Percentiles rank a stretch among this genome's conserved stretches.
Conservation (phyloP, 805 yeast genomes). For the Yamadazyma ubonensis region DNA sequence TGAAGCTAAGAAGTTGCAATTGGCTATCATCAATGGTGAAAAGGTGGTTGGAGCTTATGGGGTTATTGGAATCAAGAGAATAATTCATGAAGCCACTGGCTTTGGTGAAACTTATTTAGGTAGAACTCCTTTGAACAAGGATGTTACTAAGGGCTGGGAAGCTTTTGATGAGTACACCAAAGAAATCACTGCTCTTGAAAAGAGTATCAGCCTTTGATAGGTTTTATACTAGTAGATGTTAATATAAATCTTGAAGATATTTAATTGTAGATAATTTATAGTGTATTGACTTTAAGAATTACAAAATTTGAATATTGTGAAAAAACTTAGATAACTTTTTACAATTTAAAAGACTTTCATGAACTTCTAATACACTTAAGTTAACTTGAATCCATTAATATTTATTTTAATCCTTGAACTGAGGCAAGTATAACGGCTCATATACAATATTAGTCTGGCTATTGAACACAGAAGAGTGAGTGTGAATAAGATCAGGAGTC, state of each 20-base stretch:
- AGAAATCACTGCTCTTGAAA: constrained; percentile 50
- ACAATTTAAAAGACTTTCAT: no score
- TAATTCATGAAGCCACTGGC: constrained; percentile 34
- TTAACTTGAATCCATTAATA: not conserved
- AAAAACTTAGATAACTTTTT: no score
- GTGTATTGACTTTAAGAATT: no score
- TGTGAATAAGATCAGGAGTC: constrained; percentile 33
- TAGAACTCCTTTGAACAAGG: constrained; percentile 48
- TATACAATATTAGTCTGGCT: constrained; percentile 16
- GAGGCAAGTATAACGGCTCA: constrained; percentile 18
- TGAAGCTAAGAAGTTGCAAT: constrained; percentile 45
- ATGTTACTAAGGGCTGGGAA: constrained; percentile 29
- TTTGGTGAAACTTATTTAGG: constrained; percentile 46
- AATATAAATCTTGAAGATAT: no score
- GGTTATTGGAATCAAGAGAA: constrained; percentile 49
- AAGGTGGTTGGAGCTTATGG: constrained; percentile 42
- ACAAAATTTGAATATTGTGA: no score
- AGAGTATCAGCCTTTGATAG: constrained; percentile 16
- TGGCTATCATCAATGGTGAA: constrained; percentile 45
- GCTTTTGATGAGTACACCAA: constrained; percentile 30
- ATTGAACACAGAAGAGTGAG: constrained; percentile 23
- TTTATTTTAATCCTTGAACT: constrained; percentile 11
- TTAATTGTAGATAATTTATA: no score
- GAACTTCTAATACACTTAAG: not conserved
- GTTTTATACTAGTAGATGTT: not conserved